These are phyloP conservation scores for Hymenoscyphus infarciens DNA, from an alignment of 2,329 filamentous ascomycete genomes.

Conservation along the genomic window DNA sequence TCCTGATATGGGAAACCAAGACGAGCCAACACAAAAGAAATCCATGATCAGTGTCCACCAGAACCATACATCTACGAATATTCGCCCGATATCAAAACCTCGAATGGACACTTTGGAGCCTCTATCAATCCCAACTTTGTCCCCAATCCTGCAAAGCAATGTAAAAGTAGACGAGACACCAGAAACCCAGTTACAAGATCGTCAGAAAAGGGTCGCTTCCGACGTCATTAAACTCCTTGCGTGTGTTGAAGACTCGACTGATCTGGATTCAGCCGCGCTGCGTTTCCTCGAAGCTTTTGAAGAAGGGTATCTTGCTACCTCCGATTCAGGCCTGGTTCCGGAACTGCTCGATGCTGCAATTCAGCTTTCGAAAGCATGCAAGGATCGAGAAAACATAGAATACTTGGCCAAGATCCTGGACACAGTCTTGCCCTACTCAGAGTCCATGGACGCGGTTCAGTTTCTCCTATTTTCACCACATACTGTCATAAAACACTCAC, in stretches of 20 bases:
- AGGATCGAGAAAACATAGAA: constrained; percentile 12
- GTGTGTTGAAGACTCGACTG: constrained; percentile 10
- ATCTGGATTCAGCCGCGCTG: constrained; percentile 21
- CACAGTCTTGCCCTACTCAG: constrained; percentile 19
- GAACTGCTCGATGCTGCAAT: constrained; percentile 21
- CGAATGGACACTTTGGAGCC: no score
- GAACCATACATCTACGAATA: no score
- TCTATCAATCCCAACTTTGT: no score
- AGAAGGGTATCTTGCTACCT: constrained; percentile 19
- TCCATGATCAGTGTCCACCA: no score
- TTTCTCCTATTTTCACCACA: constrained; percentile 25
- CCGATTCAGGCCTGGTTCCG: constrained; percentile 13
- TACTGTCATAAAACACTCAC: constrained; percentile 19
- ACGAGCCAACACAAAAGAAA: neutral
- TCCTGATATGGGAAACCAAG: constrained; percentile 58
- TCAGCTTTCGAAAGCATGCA: constrained; percentile 21
- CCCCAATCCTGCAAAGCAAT: no score
- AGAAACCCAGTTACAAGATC: constrained; percentile 5
- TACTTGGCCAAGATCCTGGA: constrained; percentile 25
- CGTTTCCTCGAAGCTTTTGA: constrained; percentile 29
- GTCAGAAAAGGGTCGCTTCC: constrained; percentile 22
- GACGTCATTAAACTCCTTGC: constrained; percentile 25
- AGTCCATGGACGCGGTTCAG: constrained; percentile 19
- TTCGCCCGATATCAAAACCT: no score
- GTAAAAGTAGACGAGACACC: neutral